Evolutionary conservation across 768 basidiomycete species (phyloP).

Genomic region (Trametes elegans): DNA sequence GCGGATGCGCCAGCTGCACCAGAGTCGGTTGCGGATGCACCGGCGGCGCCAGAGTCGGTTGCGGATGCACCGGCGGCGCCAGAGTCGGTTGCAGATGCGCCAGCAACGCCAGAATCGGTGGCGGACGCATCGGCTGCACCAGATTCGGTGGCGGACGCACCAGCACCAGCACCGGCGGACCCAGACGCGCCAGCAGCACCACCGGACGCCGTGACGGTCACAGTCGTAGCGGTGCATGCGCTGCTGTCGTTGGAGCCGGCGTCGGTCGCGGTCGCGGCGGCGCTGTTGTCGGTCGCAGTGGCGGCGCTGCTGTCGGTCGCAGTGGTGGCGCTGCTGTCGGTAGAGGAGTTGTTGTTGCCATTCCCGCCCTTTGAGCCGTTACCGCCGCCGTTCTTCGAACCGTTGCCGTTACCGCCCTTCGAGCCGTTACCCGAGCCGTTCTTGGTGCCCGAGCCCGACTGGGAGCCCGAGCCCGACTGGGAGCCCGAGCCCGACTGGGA

Average conservation of each 20-base stretch:
- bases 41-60: neutral
- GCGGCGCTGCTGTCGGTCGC: neutral
- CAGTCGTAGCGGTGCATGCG: neutral
- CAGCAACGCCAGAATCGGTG: neutral
- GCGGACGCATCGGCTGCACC: neutral
- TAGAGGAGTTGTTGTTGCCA: neutral
- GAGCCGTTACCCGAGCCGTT: neutral
- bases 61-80: neutral
- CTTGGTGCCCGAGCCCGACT: neutral
- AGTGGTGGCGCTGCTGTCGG: neutral
- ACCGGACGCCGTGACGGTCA: neutral
- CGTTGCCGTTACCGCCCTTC: neutral
- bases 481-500: neutral
- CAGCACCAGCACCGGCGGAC: neutral
- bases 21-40: neutral
- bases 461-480: neutral
- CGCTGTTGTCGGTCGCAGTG: neutral
- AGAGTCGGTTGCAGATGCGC: constrained; percentile 6
- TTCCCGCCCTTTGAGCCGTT: neutral
- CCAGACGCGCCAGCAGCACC: constrained; percentile 11
- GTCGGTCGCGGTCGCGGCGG: neutral
- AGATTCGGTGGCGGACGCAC: constrained; percentile 9
- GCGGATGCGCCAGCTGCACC: neutral
- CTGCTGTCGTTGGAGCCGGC: constrained; percentile 5
- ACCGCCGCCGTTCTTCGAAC: neutral